Conservation (phyloP, 208 protist species). For the Leishmania tropica region DNA sequence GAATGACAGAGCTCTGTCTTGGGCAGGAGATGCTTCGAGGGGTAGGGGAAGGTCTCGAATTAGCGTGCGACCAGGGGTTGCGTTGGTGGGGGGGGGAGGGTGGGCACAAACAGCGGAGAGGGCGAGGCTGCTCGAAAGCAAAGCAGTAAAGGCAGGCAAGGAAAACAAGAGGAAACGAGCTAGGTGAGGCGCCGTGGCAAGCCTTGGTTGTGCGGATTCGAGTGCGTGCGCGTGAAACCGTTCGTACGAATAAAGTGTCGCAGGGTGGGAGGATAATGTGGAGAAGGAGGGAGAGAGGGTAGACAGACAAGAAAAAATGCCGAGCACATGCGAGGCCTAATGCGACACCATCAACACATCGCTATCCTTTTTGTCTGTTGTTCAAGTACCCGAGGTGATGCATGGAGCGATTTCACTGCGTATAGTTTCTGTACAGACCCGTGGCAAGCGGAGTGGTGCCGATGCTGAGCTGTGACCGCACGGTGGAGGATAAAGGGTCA, state of each 20-base stretch:
- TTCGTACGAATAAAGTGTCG: neutral
- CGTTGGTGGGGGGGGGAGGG: neutral
- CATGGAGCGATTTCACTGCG: neutral
- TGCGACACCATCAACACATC: neutral
- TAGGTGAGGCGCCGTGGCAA: too few species aligned
- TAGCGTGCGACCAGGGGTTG: neutral
- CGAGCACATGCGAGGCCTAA: neutral
- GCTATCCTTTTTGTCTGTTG: neutral
- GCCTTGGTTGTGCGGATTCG: neutral
- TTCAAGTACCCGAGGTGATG: neutral
- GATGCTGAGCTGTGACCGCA: neutral
- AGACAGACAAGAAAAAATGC: neutral
- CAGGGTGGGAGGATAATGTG: neutral
- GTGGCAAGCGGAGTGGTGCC: neutral
- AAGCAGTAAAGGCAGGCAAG: too few species aligned
- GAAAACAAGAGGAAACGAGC: neutral
- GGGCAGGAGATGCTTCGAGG: neutral
- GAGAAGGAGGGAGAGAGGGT: neutral
- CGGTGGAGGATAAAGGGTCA: neutral
- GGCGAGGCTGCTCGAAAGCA: neutral
- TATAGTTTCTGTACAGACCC: neutral
- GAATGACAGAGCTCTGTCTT: neutral
- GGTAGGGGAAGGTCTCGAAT: neutral
- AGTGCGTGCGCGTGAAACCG: neutral
- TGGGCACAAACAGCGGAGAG: neutral